Percentiles rank a stretch among this genome's conserved stretches.
phyloP scores from a whole-genome alignment of 2,329 filamentous ascomycete species.

The Purpureocillium takamizusanense region DNA sequence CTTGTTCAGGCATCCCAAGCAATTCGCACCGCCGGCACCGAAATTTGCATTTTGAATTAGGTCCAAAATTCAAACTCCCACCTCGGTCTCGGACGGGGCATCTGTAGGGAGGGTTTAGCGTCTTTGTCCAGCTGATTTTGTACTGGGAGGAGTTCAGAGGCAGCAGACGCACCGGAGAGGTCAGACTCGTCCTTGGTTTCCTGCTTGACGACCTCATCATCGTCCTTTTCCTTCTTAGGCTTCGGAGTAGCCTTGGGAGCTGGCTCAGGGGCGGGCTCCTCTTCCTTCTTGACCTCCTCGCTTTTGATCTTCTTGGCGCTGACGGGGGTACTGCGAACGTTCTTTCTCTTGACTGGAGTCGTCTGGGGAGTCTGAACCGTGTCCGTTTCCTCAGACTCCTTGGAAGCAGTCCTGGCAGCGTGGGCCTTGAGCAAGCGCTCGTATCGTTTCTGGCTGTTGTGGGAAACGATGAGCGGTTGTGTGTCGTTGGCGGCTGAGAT shows the following conservation, averaged over 20 bases:
- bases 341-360: constrained; percentile 20
- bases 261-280: constrained; percentile 5
- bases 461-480: not conserved
- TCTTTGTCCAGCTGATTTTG: no score
- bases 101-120: no score
- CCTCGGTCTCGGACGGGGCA: no score
- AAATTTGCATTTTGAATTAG: no score
- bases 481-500: not conserved
- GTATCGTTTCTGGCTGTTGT: constrained; percentile 57
- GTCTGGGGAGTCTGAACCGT: constrained; percentile 3
- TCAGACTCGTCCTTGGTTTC: constrained; percentile 12
- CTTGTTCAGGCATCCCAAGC: no score
- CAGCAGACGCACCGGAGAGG: no score
- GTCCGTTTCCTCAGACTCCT: constrained; percentile 4
- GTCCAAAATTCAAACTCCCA: no score
- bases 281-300: constrained; percentile 14
- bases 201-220: constrained; percentile 10
- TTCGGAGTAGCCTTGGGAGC: constrained; percentile 2
- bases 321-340: constrained; percentile 10
- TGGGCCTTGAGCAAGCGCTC: constrained; percentile 56
- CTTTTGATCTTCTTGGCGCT: constrained; percentile 16
- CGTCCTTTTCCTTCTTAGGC: constrained; percentile 12
- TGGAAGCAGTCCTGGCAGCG: constrained; percentile 16
- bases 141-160: no score
- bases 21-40: no score